A percentile compares a stretch with the other conserved stretches of the same genome.
These are phyloP conservation scores for Aureobasidium musti DNA, from an alignment of 2,329 filamentous ascomycete genomes.

Conservation along the genomic window DNA sequence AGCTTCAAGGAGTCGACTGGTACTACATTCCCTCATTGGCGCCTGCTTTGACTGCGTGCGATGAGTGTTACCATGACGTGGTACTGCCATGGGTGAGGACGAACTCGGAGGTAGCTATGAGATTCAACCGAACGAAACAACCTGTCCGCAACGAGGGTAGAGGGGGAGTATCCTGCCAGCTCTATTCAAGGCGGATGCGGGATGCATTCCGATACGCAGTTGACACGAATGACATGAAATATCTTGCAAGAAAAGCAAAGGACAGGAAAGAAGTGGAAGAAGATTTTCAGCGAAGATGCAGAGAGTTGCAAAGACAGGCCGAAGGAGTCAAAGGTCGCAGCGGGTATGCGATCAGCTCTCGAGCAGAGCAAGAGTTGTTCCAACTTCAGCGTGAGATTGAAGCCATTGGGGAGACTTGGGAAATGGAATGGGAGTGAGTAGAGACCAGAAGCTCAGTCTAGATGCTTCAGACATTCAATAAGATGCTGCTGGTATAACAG, in stretches of 20 bases:
- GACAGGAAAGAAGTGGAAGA: constrained; percentile 60
- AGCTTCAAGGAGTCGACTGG: constrained; percentile 67
- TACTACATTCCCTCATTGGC: constrained; percentile 70
- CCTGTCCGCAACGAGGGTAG: constrained; percentile 55
- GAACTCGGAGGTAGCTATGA: constrained; percentile 59
- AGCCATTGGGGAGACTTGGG: constrained; percentile 56
- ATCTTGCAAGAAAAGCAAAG: constrained; percentile 64
- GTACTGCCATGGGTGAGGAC: constrained; percentile 67
- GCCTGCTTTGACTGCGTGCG: constrained; percentile 79
- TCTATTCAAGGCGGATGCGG: constrained; percentile 81
- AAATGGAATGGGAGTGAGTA: constrained; percentile 50
- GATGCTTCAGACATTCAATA: not conserved
- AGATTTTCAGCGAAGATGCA: constrained; percentile 59
- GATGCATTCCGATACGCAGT: constrained; percentile 69
- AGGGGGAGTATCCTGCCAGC: constrained; percentile 60
- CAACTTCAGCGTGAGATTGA: constrained; percentile 56
- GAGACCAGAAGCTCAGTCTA: not conserved
- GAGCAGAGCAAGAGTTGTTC: constrained; percentile 59
- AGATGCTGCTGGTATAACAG: not conserved
- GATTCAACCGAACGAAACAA: constrained; percentile 65
- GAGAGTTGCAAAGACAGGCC: constrained; percentile 38
- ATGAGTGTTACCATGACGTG: constrained; percentile 80
- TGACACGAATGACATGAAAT: constrained; percentile 64
- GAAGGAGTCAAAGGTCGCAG: constrained; percentile 47
- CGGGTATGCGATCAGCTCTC: constrained; percentile 37